A percentile compares a stretch with the other conserved stretches of the same genome.
phyloP scores from a whole-genome alignment of 2,329 filamentous ascomycete genomes.

The Talaromyces funiculosus region DNA sequence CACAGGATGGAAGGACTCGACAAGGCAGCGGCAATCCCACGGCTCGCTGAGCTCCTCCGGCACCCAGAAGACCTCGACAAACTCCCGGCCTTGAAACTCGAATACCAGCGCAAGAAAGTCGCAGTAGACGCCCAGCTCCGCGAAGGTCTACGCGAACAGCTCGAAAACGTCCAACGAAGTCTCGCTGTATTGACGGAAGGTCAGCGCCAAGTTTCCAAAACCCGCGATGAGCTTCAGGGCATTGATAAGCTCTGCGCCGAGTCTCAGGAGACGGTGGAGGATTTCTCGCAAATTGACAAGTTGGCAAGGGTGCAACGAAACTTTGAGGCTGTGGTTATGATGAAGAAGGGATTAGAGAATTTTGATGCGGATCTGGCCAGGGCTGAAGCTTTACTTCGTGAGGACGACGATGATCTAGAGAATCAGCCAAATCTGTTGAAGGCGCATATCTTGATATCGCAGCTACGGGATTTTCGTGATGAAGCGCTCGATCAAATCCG shows the following conservation, averaged over 20 bases:
- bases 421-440: slow-evolving; percentile 87
- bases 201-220: slow-evolving; percentile 83
- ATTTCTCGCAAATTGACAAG: slow-evolving; percentile 79
- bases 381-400: slow-evolving; percentile 70
- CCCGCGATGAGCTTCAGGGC: slow-evolving; percentile 98
- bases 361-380: slow-evolving; percentile 73
- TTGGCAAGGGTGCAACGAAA: slow-evolving; percentile 65
- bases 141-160: slow-evolving; percentile 80
- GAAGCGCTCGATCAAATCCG: slow-evolving; percentile 96
- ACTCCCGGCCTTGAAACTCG: slow-evolving; percentile 79
- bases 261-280: slow-evolving; percentile 93
- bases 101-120: slow-evolving; percentile 90
- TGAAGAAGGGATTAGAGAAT: slow-evolving; percentile 83
- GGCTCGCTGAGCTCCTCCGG: slow-evolving; percentile 86
- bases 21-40: slow-evolving; percentile 61
- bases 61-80: slow-evolving; percentile 98
- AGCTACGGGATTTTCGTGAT: slow-evolving; percentile 87
- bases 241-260: slow-evolving; percentile 97
- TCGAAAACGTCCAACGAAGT: slow-evolving; percentile 88
- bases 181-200: slow-evolving; percentile 85
- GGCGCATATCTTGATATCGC: slow-evolving; percentile 86
- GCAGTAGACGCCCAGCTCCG: slow-evolving; percentile 87
- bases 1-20: slow-evolving; percentile 38
- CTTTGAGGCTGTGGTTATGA: slow-evolving; percentile 87
- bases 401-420: slow-evolving; percentile 80